These are phyloP conservation scores for Globisporangium paddicum DNA, from an alignment of 352 stramenopile species.

Conservation along the genomic window DNA sequence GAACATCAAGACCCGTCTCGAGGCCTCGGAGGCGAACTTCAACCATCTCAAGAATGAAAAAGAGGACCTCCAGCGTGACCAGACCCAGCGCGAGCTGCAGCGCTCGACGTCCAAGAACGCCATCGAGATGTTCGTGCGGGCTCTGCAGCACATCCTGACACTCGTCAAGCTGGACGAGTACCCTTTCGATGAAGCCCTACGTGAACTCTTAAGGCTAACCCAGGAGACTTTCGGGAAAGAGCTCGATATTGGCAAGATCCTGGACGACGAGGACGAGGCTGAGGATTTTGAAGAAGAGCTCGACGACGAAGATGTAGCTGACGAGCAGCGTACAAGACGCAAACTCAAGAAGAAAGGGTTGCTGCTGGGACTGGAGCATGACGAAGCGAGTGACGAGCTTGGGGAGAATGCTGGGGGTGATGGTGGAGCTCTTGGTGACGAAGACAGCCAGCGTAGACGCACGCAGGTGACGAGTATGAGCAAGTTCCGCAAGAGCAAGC, in stretches of 20 bases:
- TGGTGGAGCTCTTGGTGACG: conserved; percentile 7
- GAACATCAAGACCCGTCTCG: conserved; percentile 28
- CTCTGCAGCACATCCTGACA: conserved; percentile 61
- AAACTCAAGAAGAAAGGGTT: conserved; percentile 17
- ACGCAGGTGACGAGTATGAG: conserved; percentile 54
- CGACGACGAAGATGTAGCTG: conserved; percentile 41
- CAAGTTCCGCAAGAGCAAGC: conserved; percentile 59
- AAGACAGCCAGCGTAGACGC: conserved; percentile 1
- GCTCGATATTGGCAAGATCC: conserved; percentile 35
- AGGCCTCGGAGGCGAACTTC: conserved; percentile 36
- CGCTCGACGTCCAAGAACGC: conserved; percentile 48
- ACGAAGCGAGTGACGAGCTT: background rate
- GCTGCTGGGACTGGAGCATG: conserved; percentile 1
- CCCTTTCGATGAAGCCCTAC: conserved; percentile 69
- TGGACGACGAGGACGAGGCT: conserved; percentile 59
- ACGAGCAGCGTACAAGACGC: conserved; percentile 21
- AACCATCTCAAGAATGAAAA: conserved; percentile 43
- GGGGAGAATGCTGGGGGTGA: background rate
- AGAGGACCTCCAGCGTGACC: conserved; percentile 54
- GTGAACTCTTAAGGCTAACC: conserved; percentile 60
- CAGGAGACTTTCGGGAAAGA: conserved; percentile 56
- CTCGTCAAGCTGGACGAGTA: conserved; percentile 77
- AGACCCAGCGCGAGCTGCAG: conserved; percentile 48
- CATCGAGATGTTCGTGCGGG: conserved; percentile 46
- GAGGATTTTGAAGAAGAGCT: conserved; percentile 60